phyloP scores from a whole-genome alignment of 352 stramenopile genomes.

The Plasmopara viticola region DNA sequence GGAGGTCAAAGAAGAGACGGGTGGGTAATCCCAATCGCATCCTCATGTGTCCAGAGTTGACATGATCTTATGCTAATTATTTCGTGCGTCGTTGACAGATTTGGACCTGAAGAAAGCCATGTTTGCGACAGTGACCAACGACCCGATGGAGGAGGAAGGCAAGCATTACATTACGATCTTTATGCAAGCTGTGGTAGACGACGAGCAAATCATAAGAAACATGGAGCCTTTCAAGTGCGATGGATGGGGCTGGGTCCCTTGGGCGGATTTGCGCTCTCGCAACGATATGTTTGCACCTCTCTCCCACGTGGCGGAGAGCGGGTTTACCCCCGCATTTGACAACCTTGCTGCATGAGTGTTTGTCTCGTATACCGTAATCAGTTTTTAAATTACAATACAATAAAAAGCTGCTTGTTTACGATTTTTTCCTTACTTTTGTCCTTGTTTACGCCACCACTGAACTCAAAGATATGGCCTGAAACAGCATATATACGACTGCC shows the following conservation, averaged over 20 bases:
- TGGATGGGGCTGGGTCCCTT: constrained; percentile 64
- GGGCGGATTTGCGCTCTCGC: constrained; percentile 37
- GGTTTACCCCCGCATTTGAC: constrained; percentile 41
- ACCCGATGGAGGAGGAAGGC: constrained; percentile 70
- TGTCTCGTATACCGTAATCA: not conserved
- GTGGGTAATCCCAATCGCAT: constrained; percentile 18
- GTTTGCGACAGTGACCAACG: constrained; percentile 77
- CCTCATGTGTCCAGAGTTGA: not conserved
- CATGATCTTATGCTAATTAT: not conserved
- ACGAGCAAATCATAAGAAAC: constrained; percentile 45
- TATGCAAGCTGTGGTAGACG: constrained; percentile 58
- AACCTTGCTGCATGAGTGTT: not conserved
- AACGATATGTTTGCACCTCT: constrained; percentile 76
- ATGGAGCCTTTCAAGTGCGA: constrained; percentile 84
- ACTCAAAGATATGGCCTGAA: constrained; percentile 21
- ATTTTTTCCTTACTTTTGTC: constrained; percentile 7
- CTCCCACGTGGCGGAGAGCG: constrained; percentile 54
- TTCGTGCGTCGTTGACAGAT: constrained; percentile 24
- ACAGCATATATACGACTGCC: constrained; percentile 33
- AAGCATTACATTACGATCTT: constrained; percentile 87
- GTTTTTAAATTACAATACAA: constrained; percentile 32
- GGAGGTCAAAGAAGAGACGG: constrained; percentile 80
- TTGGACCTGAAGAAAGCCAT: constrained; percentile 43
- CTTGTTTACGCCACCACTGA: constrained; percentile 16
- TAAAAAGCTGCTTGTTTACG: constrained; percentile 1